phyloP scores from a whole-genome alignment of 176 grass and related monocot genomes.

The bread wheat (Triticum aestivum) region DNA sequence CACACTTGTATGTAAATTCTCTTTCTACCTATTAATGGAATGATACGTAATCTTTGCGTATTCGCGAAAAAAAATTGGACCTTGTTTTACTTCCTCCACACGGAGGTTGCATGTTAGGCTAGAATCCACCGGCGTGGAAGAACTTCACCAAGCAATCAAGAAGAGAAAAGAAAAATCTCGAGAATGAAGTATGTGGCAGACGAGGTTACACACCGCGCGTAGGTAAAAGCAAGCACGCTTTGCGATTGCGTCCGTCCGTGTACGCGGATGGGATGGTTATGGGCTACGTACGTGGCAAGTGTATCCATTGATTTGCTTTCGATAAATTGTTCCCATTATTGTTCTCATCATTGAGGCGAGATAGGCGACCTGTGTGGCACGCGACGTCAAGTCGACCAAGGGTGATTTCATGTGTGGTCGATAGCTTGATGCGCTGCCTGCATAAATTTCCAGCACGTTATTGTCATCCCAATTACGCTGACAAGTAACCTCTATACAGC shows the following conservation, averaged over 20 bases:
- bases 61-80: no score
- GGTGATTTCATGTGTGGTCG: background rate
- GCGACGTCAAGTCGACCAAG: background rate
- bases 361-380: constrained; percentile 5
- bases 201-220: constrained; percentile 16
- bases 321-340: constrained; percentile 6
- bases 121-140: background rate
- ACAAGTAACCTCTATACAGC: background rate
- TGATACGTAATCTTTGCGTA: no score
- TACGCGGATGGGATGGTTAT: background rate
- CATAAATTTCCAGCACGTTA: background rate
- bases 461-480: background rate
- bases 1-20: no score
- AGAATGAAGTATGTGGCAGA: background rate
- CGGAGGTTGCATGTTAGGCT: background rate
- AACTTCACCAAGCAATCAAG: background rate
- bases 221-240: background rate
- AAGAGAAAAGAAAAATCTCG: background rate
- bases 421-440: background rate
- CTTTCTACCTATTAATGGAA: no score
- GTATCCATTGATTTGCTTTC: background rate
- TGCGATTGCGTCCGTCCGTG: background rate
- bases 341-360: background rate
- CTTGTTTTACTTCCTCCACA: background rate
- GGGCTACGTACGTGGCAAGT: background rate